These are phyloP conservation scores for Diaporthe citrichinensis DNA, from an alignment of 2,329 filamentous ascomycete genomes.

Conservation along the genomic window DNA sequence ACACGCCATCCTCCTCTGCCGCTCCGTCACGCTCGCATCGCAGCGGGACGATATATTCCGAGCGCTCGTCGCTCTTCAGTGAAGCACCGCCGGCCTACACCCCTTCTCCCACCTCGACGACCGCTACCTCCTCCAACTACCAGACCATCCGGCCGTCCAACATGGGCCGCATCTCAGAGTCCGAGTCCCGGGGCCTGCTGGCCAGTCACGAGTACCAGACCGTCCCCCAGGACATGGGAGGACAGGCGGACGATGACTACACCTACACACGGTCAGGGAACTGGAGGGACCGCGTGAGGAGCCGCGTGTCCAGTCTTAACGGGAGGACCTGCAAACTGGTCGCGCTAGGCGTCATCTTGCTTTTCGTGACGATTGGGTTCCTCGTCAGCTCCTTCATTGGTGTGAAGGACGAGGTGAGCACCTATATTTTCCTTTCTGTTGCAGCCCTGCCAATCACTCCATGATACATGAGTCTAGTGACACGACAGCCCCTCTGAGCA, in stretches of 20 bases:
- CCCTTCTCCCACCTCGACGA: conserved; percentile 55
- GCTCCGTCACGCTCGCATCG: conserved; percentile 43
- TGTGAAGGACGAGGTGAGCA: conserved; percentile 47
- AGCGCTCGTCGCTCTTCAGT: conserved; percentile 46
- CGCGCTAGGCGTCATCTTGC: conserved; percentile 48
- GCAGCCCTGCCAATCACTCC: neutral
- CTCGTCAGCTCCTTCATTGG: conserved; percentile 48
- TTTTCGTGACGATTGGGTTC: conserved; percentile 50
- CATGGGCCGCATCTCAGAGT: conserved; percentile 55
- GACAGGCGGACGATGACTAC: conserved; percentile 35
- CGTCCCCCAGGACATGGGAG: conserved; percentile 54
- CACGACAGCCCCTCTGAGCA: conserved; percentile 11
- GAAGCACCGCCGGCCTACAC: conserved; percentile 68
- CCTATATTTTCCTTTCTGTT: conserved; percentile 34
- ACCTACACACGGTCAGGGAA: conserved; percentile 2
- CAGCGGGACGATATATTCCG: conserved; percentile 51
- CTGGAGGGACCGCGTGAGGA: conserved; percentile 49
- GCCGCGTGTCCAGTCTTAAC: conserved; percentile 45
- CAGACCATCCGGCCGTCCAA: conserved; percentile 57
- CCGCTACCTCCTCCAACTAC: conserved; percentile 53
- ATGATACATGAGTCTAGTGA: neutral
- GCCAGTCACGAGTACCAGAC: conserved; percentile 43
- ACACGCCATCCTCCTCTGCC: conserved; percentile 43
- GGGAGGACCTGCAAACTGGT: conserved; percentile 50
- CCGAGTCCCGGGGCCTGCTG: conserved; percentile 61